Evolutionary conservation across 257 asterid genomes (phyloP), one percentile per base, ranked within the genome.

Genomic region (Lavandula angustifolia): DNA sequence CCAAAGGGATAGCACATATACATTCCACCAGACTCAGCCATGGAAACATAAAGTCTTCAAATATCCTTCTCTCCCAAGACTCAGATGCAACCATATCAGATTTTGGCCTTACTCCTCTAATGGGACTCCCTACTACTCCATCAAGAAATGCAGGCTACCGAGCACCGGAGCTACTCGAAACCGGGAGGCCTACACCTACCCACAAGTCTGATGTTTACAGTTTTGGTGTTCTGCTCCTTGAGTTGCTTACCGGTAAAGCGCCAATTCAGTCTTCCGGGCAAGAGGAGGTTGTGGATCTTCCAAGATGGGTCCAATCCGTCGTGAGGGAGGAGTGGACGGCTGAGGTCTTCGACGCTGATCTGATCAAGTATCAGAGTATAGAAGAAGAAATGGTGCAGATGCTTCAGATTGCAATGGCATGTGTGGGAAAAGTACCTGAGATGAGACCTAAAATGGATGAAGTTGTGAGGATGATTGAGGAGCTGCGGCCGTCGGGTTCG

Each of bases 271-370:
- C 82, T 17, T 32, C 64, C 6, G 88, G 88, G 38, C 81, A 79
- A 6, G 89, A 80, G 3, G 87, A 82, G 62, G 83, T 52, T 31
- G 72, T 73, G 3, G 95, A 87, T 70, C 73, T 84, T 35, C 91
- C 95, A 1, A 48, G 74, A 16, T 87, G 95, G 95, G 91, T 87
- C 41, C 91, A 84, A 40, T 87, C 91, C 12, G 83, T 87, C 14
- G 89, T 84, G 52, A 75, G 84, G 75, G 91, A 84, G 77, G 89
- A 87, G 64, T 87, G 95, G 91, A 87, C 95, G 27, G 87, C 95
- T 5, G 95, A 84, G 84, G 87, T 87, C 37, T 87, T 87, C 37
- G 95, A 87, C 33, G 65, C 78, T 34, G 78, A 77, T 47, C 78
- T 87, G 61, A 66, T 80, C 27, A 80, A 73, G 76, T 69, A 67